Percentiles rank a stretch among this genome's conserved stretches.
Conservation (phyloP, 805 yeast species). For the Candida broadrunensis region DNA sequence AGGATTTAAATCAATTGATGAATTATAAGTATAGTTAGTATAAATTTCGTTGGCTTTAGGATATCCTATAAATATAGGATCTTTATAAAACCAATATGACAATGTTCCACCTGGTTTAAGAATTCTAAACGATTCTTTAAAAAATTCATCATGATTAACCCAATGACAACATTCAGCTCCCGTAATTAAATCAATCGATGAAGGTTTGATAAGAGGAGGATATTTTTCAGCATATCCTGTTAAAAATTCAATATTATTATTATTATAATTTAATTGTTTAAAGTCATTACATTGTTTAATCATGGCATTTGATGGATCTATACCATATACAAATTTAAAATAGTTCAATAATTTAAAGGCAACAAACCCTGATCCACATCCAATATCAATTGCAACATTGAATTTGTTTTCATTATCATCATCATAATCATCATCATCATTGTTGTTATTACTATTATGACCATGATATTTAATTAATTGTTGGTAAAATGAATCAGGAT, state of each 20-base stretch:
- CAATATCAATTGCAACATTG: slow-evolving; percentile 58
- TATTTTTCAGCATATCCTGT: slow-evolving; percentile 24
- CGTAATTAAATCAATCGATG: slow-evolving; percentile 59
- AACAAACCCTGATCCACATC: slow-evolving; percentile 81
- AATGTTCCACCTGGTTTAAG: slow-evolving; percentile 64
- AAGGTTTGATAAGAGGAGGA: slow-evolving; percentile 14
- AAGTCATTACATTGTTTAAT: slow-evolving; percentile 19
- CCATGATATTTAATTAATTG: slow-evolving; percentile 15
- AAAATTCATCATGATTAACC: slow-evolving; percentile 60
- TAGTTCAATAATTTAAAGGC: slow-evolving; percentile 47
- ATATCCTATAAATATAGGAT: slow-evolving; percentile 55
- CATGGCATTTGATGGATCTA: slow-evolving; percentile 42
- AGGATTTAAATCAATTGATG: slow-evolving; percentile 13
- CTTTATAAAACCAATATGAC: slow-evolving; percentile 78
- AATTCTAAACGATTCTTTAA: slow-evolving; percentile 45
- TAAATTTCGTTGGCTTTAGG: slow-evolving; percentile 56
- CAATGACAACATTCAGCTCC: slow-evolving; percentile 91
- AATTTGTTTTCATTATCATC: background rate
- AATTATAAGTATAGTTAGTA: slow-evolving; percentile 46
- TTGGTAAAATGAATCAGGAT: slow-evolving; percentile 40
- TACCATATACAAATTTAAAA: slow-evolving; percentile 55
- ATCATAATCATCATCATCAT: too few relatives aligned
- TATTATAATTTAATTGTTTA: background rate
- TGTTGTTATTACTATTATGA: background rate
- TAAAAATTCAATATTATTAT: slow-evolving; percentile 14